Percentiles rank a stretch among this genome's conserved stretches.
Conservation (phyloP, 2,329 filamentous ascomycete species). For the Aureobasidium sp. region DNA sequence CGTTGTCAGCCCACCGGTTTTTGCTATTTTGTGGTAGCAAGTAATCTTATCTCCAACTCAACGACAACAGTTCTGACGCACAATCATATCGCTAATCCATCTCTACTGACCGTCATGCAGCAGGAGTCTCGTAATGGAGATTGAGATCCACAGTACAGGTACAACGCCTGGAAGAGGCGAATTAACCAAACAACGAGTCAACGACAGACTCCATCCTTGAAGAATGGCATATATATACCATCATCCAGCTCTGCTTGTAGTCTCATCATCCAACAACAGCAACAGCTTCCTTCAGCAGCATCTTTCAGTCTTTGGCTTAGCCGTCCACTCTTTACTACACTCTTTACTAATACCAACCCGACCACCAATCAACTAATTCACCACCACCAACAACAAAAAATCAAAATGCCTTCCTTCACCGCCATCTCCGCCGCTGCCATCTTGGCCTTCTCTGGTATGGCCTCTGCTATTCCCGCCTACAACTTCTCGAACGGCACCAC, state of each 20-base stretch:
- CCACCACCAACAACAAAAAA: constrained; percentile 2
- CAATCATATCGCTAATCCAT: constrained; percentile 9
- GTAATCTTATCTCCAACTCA: constrained; percentile 14
- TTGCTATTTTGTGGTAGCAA: background rate
- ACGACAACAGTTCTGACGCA: constrained; percentile 14
- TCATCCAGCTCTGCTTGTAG: background rate
- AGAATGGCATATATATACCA: constrained; percentile 10
- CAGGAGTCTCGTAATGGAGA: background rate
- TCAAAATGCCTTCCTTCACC: constrained; percentile 16
- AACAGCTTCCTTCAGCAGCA: constrained; percentile 10
- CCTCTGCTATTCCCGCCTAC: constrained; percentile 14
- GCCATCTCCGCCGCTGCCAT: constrained; percentile 11
- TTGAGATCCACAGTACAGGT: constrained; percentile 5
- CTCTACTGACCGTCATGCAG: background rate
- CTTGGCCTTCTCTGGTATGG: constrained; percentile 11
- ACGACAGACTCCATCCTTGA: background rate
- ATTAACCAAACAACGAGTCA: constrained; percentile 6
- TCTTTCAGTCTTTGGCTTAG: constrained; percentile 15
- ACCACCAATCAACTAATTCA: constrained; percentile 9
- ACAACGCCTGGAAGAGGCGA: constrained; percentile 4
- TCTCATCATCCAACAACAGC: constrained; percentile 14
- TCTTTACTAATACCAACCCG: constrained; percentile 10
- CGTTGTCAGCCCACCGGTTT: background rate
- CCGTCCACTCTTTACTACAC: constrained; percentile 16
- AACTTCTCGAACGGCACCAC: background rate